phyloP scores from a whole-genome alignment of 2,329 filamentous ascomycete genomes.

The Botryotinia globosa region DNA sequence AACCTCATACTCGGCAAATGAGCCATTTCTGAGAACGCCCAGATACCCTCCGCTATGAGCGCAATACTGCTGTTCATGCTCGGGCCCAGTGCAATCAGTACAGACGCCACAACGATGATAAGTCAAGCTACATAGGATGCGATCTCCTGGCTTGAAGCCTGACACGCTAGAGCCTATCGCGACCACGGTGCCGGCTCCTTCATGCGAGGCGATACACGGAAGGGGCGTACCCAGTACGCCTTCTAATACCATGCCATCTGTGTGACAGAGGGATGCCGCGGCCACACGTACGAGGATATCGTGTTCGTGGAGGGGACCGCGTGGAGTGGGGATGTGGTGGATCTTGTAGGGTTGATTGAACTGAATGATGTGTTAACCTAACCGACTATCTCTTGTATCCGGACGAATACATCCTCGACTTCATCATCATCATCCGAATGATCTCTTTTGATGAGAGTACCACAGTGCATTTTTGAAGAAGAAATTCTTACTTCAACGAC shows the following conservation, averaged over 20 bases:
- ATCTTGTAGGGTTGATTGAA: conserved; percentile 56
- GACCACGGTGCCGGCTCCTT: conserved; percentile 36
- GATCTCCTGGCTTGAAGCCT: conserved; percentile 38
- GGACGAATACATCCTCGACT: not conserved
- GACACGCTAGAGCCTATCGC: conserved; percentile 37
- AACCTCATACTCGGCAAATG: conserved; percentile 55
- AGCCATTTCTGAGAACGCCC: conserved; percentile 52
- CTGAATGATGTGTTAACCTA: conserved; percentile 28
- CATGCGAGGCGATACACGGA: conserved; percentile 50
- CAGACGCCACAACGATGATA: conserved; percentile 54
- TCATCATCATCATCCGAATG: too few relatives aligned
- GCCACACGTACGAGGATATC: conserved; percentile 61
- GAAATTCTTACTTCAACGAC: conserved; percentile 43
- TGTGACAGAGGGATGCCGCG: conserved; percentile 58
- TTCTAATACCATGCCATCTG: conserved; percentile 53
- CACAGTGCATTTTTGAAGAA: not conserved
- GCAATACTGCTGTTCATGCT: conserved; percentile 54
- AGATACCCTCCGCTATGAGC: conserved; percentile 44
- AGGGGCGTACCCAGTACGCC: conserved; percentile 50
- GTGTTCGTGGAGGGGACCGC: conserved; percentile 41
- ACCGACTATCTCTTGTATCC: not conserved
- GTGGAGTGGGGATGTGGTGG: conserved; percentile 48
- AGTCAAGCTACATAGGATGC: conserved; percentile 54
- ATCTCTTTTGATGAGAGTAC: not conserved
- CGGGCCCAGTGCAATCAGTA: conserved; percentile 49